Conservation (phyloP, 306 rosid genomes). For the Sechiopsis laciniata region DNA sequence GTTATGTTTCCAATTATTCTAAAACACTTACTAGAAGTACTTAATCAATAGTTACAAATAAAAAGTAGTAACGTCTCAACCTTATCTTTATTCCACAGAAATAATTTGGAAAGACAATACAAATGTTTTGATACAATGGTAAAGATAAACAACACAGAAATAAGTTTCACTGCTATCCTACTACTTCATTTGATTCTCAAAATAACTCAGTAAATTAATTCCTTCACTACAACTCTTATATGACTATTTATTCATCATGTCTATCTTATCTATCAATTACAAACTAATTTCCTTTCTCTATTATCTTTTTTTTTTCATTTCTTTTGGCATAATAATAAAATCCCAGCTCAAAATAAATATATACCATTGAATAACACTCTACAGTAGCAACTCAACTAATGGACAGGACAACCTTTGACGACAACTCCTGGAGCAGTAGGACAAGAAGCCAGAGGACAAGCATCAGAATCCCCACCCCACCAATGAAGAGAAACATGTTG, state of each 20-base stretch:
- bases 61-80: neutral
- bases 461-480: constrained; percentile 74
- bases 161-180: too few relatives aligned
- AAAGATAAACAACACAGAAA: neutral
- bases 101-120: neutral
- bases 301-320: neutral
- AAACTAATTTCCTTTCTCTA: neutral
- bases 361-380: neutral
- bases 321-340: neutral
- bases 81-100: neutral
- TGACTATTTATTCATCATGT: too few relatives aligned
- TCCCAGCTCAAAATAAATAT: neutral
- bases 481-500: constrained; percentile 43
- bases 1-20: neutral
- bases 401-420: constrained; percentile 44
- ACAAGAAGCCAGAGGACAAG: constrained; percentile 71
- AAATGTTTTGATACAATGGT: too few relatives aligned
- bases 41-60: too few relatives aligned
- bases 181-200: too few relatives aligned
- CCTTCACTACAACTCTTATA: too few relatives aligned
- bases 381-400: neutral
- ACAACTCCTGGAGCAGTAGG: constrained; percentile 47
- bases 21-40: neutral
- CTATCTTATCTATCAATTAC: too few relatives aligned
- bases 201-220: too few relatives aligned